Evolutionary conservation across 2,329 filamentous ascomycete genomes (phyloP), one percentile per base, ranked within the genome.

Genomic region (Colletotrichum sp.): DNA sequence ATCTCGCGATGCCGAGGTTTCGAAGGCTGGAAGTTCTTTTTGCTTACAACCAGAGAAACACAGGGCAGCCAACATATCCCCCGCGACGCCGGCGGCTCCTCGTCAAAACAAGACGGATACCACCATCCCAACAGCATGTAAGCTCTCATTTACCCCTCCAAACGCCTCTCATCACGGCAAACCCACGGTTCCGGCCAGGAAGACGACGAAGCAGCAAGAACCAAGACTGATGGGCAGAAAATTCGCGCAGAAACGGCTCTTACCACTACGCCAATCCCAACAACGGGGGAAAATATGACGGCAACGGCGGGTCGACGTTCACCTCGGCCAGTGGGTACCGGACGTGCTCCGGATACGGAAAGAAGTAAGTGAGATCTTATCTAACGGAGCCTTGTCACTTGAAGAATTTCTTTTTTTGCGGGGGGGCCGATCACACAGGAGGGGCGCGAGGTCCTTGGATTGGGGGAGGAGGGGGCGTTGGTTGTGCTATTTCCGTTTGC

Each of bases 231-330:
- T 26, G 21, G 26, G 43, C 68, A 24, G 70, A n/a, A 57, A 61
- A 69, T 60, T 18, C 36, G 75, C 6, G 43, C 36, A 91, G 89
- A 26, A 81, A 94, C 79, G 92, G 92, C 34, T 93, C 92, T 4
- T 95, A 95, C 87, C 94, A 95, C 85, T 95, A 95, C 85, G 90
- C 89, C 82, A 95, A 94, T 84, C 84, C 92, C 21, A 89, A 93
- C 24, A 89, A 93, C 78, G 92, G 92, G 14, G 93, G 90, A 80
- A 93, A 90, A 43, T 95, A 95, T 85, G 84, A 88, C 78, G 92
- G 92, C 63, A 82, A 82, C 18, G 93, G 93, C 9, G 80, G 84
- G 61, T 89, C 90, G 28, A 91, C 84, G 16, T 95, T 95, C 84
- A 94, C 90, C n/a, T 79, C 91, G n/a, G 85, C 93, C 8, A 85